Evolutionary conservation across 2,329 filamentous ascomycete species (phyloP), one percentile per base, ranked within the genome.

Genomic region (Acrodontium crateriforme): DNA sequence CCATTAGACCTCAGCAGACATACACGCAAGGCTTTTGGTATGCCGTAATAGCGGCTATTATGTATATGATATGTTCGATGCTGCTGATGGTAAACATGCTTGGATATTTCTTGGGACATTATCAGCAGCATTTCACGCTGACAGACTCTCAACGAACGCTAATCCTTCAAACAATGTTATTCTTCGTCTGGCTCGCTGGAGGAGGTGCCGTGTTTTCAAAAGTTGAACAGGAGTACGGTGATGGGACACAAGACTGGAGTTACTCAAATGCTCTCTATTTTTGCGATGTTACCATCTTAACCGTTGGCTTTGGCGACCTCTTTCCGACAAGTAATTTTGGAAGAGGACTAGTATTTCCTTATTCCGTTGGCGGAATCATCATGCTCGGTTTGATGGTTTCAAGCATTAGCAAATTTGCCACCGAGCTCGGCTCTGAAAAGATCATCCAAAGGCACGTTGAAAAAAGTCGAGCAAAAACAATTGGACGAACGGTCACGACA

Each of bases 11-110:
- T 30, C 37, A 65, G 60, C 39, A 71, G 36, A 58, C 56, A 0
- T 76, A 79, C 63, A 83, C 80, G 0, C 79, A 92, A 51, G 82
- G 81, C 1, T 93, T 80, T 46, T 93, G 77, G 67, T 91, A 91
- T 46, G 84, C 74, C 15, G 66, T 92, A 11, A 81, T 82, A 42
- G 75, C 83, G 3, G 79, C 83, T 5, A 58, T 71, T 3, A 65
- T 92, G 12, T 93, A 93, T 55, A 78, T 87, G 31, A 47, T 87
- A 10, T 77, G 80, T 29, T 78, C 80, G 1, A 71, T 77, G 24
- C 65, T 91, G 19, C 73, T 93, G 53, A 68, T 78, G 39, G 54
- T 82, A 30, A 93, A 87, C 13, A 82, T 87, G 57, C 65, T 75
- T 31, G 83, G 83, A 6, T 85, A 84, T 25, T 69, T 71, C 32